Evolutionary conservation across 2,329 filamentous ascomycete species (phyloP), one percentile per base, ranked within the genome.

Genomic region (Botrytis fragariae): DNA sequence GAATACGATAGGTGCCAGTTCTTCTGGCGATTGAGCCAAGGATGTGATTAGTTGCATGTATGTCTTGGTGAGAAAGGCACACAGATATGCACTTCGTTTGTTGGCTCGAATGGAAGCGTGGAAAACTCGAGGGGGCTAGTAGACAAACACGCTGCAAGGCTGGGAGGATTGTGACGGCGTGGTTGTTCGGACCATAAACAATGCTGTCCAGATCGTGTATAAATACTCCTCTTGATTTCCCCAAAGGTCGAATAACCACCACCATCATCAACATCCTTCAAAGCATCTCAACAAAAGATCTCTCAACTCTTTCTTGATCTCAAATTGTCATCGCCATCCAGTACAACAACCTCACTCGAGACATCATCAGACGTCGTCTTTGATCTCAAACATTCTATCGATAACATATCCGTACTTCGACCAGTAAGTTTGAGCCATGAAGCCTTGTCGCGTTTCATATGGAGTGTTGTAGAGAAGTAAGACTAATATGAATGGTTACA

Each of bases 41-140:
- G 73, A 59, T 72, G 51, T 72, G n/a, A 39, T 63, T 72, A 70
- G 68, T 32, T 59, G 57, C 72, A 71, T 73, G 72, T 71, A 57
- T 37, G 72, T 62, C 57, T 57, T 65, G 39, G 65, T 63, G 72
- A 72, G 72, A 73, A 69, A 72, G 78, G 77, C 76, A 78, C 73
- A 60, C 48, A 45, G 9, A 75, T 75, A 74, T 79, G 75, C 74
- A 74, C 73, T 73, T 79, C 74, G 78, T 77, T 73, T 77, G 74
- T 75, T 77, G 76, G 73, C 51, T 77, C 69, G 71, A 76, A 71
- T 74, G 45, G 67, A 72, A 73, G 69, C 69, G 72, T 73, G 70
- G 57, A 71, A 51, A 45, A 29, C 18, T 73, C 48, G 48, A 64
- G 32, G 44, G 59, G 70, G 60, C 68, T 69, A 69, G 62, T 67